Evolutionary conservation across 2,329 filamentous ascomycete genomes (phyloP), one percentile per base, ranked within the genome.

Genomic region (Didymella glomerata): DNA sequence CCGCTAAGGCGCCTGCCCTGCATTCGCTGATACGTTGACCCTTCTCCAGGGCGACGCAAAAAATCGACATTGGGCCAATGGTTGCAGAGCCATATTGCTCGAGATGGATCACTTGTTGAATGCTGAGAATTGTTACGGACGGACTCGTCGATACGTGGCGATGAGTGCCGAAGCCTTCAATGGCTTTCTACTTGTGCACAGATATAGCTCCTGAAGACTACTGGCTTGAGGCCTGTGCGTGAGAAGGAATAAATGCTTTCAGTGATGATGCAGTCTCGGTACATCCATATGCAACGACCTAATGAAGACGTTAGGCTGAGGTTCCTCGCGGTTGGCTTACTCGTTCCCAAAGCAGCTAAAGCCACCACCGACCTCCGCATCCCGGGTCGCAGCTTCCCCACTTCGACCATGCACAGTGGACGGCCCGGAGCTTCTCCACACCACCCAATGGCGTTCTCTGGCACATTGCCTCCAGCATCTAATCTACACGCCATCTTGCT

Each of bases 401-500:
- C 48, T 27, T 13, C n/a, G 41, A 44, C 14, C 36, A 22, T 52
- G 44, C 54, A 27, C 16, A n/a, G n/a, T n/a, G n/a, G n/a, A 30
- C 48, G 41, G 36, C 47, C 38, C n/a, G 34, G 24, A 40, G 52
- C 47, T 41, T 20, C 34, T 34, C 53, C 59, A 51, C 57, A 44
- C 41, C 57, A 52, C 22, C 42, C 42, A 60, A 74, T 76, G 72
- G 65, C 70, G 36, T 50, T 71, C 72, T 30, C 72, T 77, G 27
- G 72, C 75, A 20, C 18, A 36, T 8, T 40, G 10, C 36, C 36
- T 44, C 73, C 74, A 8, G 69, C 74, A 10, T 76, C 75, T 13
- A 72, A 74, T 54, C 76, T 79, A n/a, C 72, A 77, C 55, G 72
- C 77, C 27, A 76, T 79, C 54, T 71, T 79, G 16, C 72, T 79